Evolutionary conservation across 257 asterid genomes (phyloP).

Genomic region (Penstemon davidsonii): DNA sequence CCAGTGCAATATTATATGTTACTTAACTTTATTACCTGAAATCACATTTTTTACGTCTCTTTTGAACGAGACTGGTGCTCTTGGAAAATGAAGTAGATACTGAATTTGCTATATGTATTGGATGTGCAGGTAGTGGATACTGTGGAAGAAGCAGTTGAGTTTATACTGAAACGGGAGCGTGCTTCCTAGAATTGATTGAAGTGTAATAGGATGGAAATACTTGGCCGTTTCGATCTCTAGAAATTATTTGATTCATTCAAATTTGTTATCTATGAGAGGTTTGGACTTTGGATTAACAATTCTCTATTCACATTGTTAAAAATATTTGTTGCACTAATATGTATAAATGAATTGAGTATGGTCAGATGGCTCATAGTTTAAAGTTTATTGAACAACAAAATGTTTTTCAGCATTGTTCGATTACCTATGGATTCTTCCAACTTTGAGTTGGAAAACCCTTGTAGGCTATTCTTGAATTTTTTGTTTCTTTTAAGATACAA

Average conservation of each 20-base stretch:
- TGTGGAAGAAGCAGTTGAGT: slow-evolving; percentile 69
- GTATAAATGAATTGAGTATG: no score
- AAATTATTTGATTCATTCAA: slow-evolving; percentile 5
- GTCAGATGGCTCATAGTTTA: no score
- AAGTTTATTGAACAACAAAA: no score
- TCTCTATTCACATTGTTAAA: no score
- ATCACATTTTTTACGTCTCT: no score
- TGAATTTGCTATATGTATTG: slow-evolving; percentile 2
- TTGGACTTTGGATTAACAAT: neutral
- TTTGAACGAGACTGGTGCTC: no score
- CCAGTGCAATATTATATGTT: neutral
- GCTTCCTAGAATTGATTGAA: slow-evolving; percentile 22
- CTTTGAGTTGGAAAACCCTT: no score
- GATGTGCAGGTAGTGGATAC: slow-evolving; percentile 57
- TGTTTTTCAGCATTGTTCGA: no score
- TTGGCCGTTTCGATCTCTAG: neutral
- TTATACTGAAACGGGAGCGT: slow-evolving; percentile 49
- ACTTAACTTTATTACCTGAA: neutral
- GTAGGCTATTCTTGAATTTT: no score
- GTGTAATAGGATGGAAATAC: neutral
- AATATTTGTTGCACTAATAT: no score
- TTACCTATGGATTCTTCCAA: no score
- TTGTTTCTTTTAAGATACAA: no score
- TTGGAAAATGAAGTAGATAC: neutral
- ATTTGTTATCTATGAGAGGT: neutral